Conservation (phyloP, 495 filamentous ascomycete species). For the Podospora comata region DNA sequence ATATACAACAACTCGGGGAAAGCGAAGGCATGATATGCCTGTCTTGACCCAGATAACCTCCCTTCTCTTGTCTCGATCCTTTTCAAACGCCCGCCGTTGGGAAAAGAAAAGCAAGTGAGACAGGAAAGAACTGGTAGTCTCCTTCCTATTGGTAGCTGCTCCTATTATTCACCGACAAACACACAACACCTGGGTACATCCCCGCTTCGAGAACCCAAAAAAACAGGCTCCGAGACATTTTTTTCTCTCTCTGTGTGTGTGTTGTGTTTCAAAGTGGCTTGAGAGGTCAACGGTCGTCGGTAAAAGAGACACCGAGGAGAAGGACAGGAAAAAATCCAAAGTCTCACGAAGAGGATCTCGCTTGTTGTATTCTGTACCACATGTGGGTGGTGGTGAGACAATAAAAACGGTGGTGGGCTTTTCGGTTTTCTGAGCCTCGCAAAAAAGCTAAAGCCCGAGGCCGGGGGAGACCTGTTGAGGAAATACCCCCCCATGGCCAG, state of each 20-base stretch:
- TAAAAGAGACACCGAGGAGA: not conserved
- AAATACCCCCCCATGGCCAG: not conserved
- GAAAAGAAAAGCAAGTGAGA: not conserved
- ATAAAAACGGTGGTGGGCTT: not conserved
- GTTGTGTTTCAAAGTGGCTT: not conserved
- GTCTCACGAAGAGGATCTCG: no score
- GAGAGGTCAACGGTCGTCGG: not conserved
- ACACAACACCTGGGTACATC: no score
- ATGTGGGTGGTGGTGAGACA: not conserved
- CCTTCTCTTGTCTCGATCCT: not conserved
- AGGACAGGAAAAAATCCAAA: not conserved
- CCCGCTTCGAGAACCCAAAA: not conserved
- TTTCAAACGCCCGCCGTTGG: not conserved
- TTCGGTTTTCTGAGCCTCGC: not conserved
- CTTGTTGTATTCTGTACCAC: not conserved
- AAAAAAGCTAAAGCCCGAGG: not conserved
- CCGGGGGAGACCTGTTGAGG: not conserved
- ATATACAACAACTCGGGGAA: not conserved
- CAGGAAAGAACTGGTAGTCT: not conserved
- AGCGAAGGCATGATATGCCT: not conserved
- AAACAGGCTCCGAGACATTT: not conserved
- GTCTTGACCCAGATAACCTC: not conserved
- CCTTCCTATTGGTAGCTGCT: not conserved
- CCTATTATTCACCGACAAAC: no score
- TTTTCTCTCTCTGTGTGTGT: no score